Conservation (phyloP, 2,329 filamentous ascomycete genomes). For the Talaromyces sp. region DNA sequence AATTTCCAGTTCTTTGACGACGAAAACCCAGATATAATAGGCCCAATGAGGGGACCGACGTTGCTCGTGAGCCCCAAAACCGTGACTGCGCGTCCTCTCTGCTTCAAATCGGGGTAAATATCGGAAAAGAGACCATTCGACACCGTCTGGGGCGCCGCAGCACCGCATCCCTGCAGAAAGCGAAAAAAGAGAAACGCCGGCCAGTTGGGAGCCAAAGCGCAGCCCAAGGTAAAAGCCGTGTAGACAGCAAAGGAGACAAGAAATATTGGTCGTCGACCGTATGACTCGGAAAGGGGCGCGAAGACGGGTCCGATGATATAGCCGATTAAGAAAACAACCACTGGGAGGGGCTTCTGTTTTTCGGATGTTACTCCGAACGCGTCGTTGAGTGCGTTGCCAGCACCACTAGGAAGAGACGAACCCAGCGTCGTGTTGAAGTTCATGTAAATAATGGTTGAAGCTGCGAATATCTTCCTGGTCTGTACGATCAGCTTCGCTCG, state of each 20-base stretch:
- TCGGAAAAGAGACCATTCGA: conserved; percentile 37
- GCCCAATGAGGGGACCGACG: conserved; percentile 29
- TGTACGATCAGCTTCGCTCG: neutral
- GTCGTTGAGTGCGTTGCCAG: conserved; percentile 10
- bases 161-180: conserved; percentile 30
- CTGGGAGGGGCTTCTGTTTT: conserved; percentile 19
- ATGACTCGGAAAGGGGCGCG: conserved; percentile 30
- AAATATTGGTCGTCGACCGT: conserved; percentile 32
- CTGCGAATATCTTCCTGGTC: conserved; percentile 2
- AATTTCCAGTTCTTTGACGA: conserved; percentile 31
- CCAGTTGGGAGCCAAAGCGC: conserved; percentile 34
- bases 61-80: conserved; percentile 10
- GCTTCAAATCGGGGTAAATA: conserved; percentile 27
- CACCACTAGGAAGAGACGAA: conserved; percentile 22
- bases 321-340: conserved; percentile 22
- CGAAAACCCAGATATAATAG: conserved; percentile 34
- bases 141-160: conserved; percentile 30
- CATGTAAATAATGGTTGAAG: neutral
- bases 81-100: conserved; percentile 7
- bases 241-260: conserved; percentile 42
- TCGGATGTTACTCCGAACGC: conserved; percentile 11
- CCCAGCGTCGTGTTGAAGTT: conserved; percentile 20
- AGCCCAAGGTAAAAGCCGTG: conserved; percentile 30
- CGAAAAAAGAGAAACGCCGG: conserved; percentile 31
- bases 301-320: conserved; percentile 29